Percentiles rank a stretch among this genome's conserved stretches.
Conservation (phyloP, 169 alveolate genomes). For the Amoebophrya sp. region DNA sequence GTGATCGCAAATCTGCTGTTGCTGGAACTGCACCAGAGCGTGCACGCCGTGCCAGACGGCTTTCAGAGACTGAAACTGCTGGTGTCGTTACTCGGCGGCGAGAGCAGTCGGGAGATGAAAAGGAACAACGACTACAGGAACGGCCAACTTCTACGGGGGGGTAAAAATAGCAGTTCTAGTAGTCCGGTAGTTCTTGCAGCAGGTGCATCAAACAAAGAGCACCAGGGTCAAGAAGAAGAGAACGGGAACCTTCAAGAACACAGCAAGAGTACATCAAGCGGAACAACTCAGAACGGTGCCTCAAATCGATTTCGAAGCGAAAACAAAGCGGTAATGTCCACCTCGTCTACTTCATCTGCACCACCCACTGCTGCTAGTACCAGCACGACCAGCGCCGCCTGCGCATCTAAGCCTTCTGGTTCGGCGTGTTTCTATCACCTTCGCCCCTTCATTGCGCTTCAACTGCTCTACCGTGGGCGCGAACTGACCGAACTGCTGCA, state of each 20-base stretch:
- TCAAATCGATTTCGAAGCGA: too few relatives aligned
- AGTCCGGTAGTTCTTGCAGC: too few relatives aligned
- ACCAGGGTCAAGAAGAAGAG: background rate
- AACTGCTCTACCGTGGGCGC: background rate
- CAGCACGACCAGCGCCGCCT: background rate
- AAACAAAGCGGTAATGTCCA: too few relatives aligned
- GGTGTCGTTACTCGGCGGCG: background rate
- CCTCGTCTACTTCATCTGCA: too few relatives aligned
- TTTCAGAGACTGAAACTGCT: background rate
- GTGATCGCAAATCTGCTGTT: background rate
- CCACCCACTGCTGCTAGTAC: too few relatives aligned
- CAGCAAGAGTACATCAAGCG: too few relatives aligned
- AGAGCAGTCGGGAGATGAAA: background rate
- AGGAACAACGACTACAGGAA: too few relatives aligned
- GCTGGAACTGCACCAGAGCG: background rate
- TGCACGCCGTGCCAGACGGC: background rate
- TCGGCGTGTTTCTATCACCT: background rate
- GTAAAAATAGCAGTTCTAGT: too few relatives aligned
- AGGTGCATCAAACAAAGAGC: background rate
- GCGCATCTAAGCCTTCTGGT: too few relatives aligned
- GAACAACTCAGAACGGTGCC: too few relatives aligned
- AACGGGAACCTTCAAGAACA: background rate
- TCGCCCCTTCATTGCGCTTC: background rate
- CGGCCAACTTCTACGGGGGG: too few relatives aligned
- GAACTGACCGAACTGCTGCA: background rate